A percentile compares a stretch with the other conserved stretches of the same genome.
Evolutionary conservation across 148 eudicot genomes (phyloP).

Genomic region (Rheum nobile): DNA sequence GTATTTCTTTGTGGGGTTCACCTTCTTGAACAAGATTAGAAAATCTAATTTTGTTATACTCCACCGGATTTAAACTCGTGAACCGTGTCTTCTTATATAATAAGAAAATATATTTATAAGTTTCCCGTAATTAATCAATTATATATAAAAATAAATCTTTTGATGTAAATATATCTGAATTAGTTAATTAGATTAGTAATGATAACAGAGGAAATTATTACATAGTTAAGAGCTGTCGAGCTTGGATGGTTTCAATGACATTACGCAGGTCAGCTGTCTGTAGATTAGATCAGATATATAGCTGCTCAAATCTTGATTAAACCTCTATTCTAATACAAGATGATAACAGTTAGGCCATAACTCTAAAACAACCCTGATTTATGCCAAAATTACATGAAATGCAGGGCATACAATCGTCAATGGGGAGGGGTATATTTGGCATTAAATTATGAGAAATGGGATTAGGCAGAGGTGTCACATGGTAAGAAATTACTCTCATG

Average conservation of each 20-base stretch:
- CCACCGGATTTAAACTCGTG: too few relatives aligned
- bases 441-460: not conserved
- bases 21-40: too few relatives aligned
- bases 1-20: too few relatives aligned
- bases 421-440: not conserved
- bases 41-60: too few relatives aligned
- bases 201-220: not conserved
- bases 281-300: slow-evolving; percentile 2
- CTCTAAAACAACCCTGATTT: not conserved
- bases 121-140: not conserved
- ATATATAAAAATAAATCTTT: too few relatives aligned
- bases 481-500: not conserved
- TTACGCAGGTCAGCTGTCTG: not conserved
- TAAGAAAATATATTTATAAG: too few relatives aligned
- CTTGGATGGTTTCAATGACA: not conserved
- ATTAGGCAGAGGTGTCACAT: not conserved
- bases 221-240: not conserved
- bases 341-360: not conserved
- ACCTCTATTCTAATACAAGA: not conserved
- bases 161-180: not conserved
- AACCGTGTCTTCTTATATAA: too few relatives aligned
- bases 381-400: not conserved
- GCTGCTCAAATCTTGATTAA: slow-evolving; percentile 1
- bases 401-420: too few relatives aligned
- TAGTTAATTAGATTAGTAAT: not conserved